phyloP scores from a whole-genome alignment of 768 basidiomycete species.

The Psilocybe tampanensis region DNA sequence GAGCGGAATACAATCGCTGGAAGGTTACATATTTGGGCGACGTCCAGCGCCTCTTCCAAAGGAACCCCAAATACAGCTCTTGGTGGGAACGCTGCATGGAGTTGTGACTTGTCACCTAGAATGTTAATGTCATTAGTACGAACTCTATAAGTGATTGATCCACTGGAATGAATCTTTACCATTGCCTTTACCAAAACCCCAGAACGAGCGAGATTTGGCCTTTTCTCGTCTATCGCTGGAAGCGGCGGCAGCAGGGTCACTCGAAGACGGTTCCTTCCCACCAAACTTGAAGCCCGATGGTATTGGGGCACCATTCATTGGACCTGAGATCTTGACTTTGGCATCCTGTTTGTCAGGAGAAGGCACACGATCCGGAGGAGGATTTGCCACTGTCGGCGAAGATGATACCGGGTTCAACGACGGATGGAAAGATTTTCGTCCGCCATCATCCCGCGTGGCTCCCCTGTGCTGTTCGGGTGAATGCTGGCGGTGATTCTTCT shows the following conservation, averaged over 20 bases:
- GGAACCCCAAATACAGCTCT: constrained; percentile 89
- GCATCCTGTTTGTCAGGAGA: constrained; percentile 60
- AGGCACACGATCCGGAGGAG: constrained; percentile 51
- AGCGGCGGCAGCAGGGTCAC: constrained; percentile 36
- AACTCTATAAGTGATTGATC: constrained; percentile 8
- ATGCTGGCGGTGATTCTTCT: constrained; percentile 39
- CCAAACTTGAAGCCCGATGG: constrained; percentile 92
- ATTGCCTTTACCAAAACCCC: constrained; percentile 81
- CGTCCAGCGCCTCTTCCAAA: constrained; percentile 83
- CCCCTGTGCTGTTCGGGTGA: constrained; percentile 61
- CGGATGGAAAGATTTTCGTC: constrained; percentile 69
- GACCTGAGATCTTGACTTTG: constrained; percentile 88
- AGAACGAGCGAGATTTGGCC: constrained; percentile 91
- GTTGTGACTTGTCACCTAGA: constrained; percentile 40
- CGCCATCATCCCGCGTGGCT: constrained; percentile 45
- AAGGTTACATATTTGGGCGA: constrained; percentile 86
- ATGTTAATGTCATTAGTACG: constrained; percentile 17
- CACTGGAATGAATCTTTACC: constrained; percentile 34
- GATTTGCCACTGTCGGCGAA: constrained; percentile 44
- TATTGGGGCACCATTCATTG: constrained; percentile 81
- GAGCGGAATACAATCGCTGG: constrained; percentile 95
- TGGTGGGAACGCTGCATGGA: constrained; percentile 42
- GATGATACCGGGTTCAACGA: constrained; percentile 49
- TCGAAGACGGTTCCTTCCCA: constrained; percentile 59
- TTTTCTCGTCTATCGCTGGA: constrained; percentile 82